phyloP scores from a whole-genome alignment of 2,329 filamentous ascomycete species.

The Ceratocystis albifundus region DNA sequence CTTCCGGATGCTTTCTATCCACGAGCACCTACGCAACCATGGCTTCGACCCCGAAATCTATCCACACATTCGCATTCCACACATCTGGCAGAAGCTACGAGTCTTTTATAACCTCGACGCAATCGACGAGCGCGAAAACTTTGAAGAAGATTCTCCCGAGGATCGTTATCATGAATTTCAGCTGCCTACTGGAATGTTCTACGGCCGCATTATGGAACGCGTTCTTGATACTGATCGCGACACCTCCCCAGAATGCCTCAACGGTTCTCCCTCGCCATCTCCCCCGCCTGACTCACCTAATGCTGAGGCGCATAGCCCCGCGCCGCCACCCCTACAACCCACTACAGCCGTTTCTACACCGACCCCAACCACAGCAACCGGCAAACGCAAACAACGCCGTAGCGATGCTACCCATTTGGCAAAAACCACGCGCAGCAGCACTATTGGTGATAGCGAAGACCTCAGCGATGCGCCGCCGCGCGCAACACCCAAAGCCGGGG shows the following conservation, averaged over 20 bases:
- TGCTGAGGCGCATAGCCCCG: conserved; percentile 7
- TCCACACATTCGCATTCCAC: conserved; percentile 74
- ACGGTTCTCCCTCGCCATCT: conserved; percentile 26
- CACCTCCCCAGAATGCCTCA: conserved; percentile 18
- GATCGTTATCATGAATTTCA: conserved; percentile 56
- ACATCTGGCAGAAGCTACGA: conserved; percentile 81
- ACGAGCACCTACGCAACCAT: conserved; percentile 66
- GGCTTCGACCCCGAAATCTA: conserved; percentile 60
- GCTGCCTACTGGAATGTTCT: conserved; percentile 40
- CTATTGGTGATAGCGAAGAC: conserved; percentile 43
- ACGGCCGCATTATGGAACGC: conserved; percentile 33
- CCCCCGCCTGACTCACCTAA: conserved; percentile 25
- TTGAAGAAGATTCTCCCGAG: conserved; percentile 47
- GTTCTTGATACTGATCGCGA: conserved; percentile 26
- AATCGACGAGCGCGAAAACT: conserved; percentile 73
- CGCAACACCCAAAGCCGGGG: conserved; percentile 26
- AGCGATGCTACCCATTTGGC: conserved; percentile 3
- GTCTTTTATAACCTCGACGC: conserved; percentile 75
- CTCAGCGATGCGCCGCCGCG: conserved; percentile 35
- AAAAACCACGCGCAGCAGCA: conserved; percentile 31
- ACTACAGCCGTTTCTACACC: not conserved
- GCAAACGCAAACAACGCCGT: conserved; percentile 27
- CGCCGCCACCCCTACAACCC: not conserved
- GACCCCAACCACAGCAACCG: conserved; percentile 25
- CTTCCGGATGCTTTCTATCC: conserved; percentile 81